Base-by-base conservation (phyloP, 2,329 filamentous ascomycete genomes). In the Dryadomyces sulphureus region DNA sequence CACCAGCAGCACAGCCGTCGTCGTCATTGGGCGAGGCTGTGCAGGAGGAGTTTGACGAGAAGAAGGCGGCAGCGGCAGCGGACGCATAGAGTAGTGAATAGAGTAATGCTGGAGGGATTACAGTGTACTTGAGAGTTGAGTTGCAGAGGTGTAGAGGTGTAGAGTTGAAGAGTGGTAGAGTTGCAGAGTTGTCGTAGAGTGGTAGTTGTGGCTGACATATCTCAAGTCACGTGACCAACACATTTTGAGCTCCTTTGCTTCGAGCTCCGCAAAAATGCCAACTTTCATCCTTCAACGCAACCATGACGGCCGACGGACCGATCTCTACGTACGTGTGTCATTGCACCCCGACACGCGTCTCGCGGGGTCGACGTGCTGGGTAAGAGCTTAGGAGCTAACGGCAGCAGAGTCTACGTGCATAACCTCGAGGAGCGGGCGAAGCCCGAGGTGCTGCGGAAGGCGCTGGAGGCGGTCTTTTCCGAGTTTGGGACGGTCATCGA, bases 361-460 rank as follows among this genome's bases (percentile, higher is more conserved):
- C 36, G 16, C 17, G 7, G 35, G 5, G n/a, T 17, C 17, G 17
- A 20, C 35, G 6, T 7, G 17, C 17, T 4, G 56, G 12, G 11
- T 34, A n/a, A n/a, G n/a, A n/a, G n/a, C 12, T 38, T 3, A 38
- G 8, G 7, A 14, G 4, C 20, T 17, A 6, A 24, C 6, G 21
- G 4, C 8, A 5, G 21, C 60, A 81, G 77, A 50, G 75, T 81
- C 45, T 81, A 81, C 56, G 74, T 79, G 47, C 84, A 82, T 57
- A 95, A 95, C 61, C 79, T 98, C 49, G 86, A 95, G 65, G 92
- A 96, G 70, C 79, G 84, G 59, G 80, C 94, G 63, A 94, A 94
- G 62, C 72, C 85, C 48, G 81, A 88, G 30, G 66, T 77, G 9
- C 71, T 96, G 45, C 84, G 81, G 53, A 75, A 82, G 53, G 75